Conservation (phyloP, 2,329 filamentous ascomycete genomes). For the Penicillium sp. region DNA sequence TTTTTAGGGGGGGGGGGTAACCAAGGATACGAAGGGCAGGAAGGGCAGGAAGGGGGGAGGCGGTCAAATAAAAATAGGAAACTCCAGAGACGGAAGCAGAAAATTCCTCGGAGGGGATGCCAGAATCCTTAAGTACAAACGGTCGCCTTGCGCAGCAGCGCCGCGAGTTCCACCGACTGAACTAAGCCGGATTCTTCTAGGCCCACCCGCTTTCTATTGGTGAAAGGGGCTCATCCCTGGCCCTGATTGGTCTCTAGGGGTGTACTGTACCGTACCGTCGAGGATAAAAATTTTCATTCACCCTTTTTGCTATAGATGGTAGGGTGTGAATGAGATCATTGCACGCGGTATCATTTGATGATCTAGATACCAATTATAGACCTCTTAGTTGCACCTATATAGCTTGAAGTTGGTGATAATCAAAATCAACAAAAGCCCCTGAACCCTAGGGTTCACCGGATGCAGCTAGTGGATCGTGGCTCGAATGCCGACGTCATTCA, state of each 20-base stretch:
- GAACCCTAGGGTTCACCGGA: slow-evolving; percentile 22
- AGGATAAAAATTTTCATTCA: slow-evolving; percentile 6
- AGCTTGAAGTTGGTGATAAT: neutral
- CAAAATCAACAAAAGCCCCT: neutral
- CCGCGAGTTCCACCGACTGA: slow-evolving; percentile 22
- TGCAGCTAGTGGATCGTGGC: slow-evolving; percentile 16
- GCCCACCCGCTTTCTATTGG: slow-evolving; percentile 14
- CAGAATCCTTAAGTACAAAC: slow-evolving; percentile 28
- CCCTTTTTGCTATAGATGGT: neutral
- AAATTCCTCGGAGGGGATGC: slow-evolving; percentile 22
- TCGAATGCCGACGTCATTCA: slow-evolving; percentile 21
- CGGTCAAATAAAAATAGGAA: slow-evolving; percentile 14
- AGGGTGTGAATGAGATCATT: neutral
- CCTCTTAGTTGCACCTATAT: neutral
- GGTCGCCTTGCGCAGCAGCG: slow-evolving; percentile 8
- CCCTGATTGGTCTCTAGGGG: slow-evolving; percentile 14
- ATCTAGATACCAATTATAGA: neutral
- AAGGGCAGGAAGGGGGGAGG: slow-evolving; percentile 7
- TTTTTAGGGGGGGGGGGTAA: slow-evolving; percentile 14
- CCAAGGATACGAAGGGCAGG: slow-evolving; percentile 11
- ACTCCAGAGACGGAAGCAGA: slow-evolving; percentile 21
- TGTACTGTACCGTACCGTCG: slow-evolving; percentile 12
- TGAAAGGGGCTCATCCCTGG: slow-evolving; percentile 1
- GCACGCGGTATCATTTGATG: neutral
- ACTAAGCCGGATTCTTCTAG: slow-evolving; percentile 14